Base-by-base conservation (phyloP, 75 land plant genomes). In the Pinus tabuliformis region DNA sequence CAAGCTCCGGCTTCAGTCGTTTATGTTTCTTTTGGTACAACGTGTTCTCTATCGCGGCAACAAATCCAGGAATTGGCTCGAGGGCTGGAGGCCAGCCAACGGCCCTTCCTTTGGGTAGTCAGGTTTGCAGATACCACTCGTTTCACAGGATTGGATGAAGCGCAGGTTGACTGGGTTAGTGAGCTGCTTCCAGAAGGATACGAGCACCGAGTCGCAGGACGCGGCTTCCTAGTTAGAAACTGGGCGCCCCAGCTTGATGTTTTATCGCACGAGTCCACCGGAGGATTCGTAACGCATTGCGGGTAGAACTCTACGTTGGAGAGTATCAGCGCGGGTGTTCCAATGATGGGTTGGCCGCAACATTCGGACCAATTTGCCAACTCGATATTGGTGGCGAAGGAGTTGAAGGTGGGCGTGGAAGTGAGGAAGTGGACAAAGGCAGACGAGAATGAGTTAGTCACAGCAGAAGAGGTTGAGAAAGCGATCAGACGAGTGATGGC, bases 21-120 rank as follows among this genome's bases (percentile, higher is more conserved):
- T 0, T 89, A 57, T 73, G 73, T 87, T 62, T 79, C 90, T 4
- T 89, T 89, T 30, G 94, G 94, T 15, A 89, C 88, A 70, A 76
- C 78, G 57, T 76, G 82, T 17, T 65, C 66, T 18, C 65, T 86
- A 3, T 78, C 72, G 6, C 61, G 58, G 18, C 73, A 75, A 30
- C 86, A 81, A 68, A 66, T 83, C 17, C 15, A 56, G 3, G 95
- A 92, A 76, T 79, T 92, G 24, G 80, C 61, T 0, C 24, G 62
- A 1, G 92, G 87, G 12, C 65, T 92, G 18, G 88, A 92, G 70
- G 37, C 75, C 60, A 81, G 81, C 15, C 76, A 78, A 0, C 21
- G 52, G n/a, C 86, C 88, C 11, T 89, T 92, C 59, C 59, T 92
- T 28, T 79, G 81, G 74, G 85, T 73, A 17, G 26, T 92, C 45